Evolutionary conservation across 2,329 filamentous ascomycete species (phyloP), one percentile per base, ranked within the genome.

Genomic region (Curvularia hawaiiensis): DNA sequence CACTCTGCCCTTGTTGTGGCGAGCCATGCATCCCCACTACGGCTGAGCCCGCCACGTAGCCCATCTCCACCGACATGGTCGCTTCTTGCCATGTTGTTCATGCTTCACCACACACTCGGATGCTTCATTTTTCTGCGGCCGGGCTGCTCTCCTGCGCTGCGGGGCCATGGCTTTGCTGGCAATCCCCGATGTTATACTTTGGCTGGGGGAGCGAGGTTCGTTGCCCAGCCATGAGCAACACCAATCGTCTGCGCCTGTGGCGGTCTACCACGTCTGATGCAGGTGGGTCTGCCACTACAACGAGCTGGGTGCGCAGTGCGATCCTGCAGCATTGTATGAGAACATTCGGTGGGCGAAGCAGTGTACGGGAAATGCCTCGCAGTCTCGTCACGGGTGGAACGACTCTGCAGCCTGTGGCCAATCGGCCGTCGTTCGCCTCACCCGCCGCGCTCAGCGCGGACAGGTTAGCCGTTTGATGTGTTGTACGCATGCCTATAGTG

Each of bases 211-310:
- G 40, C 20, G 44, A 48, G 53, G 47, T 50, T 57, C 50, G 20
- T 22, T 54, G 48, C 45, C 28, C n/a, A 49, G 40, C 26, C 50
- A 43, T 26, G 45, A 45, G 52, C 45, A 39, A 50, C 48, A 47
- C 55, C 53, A 48, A 33, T 49, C 39, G 51, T 50, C 18, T 38
- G 45, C 28, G 39, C 51, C 55, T 58, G 35, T 51, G 44, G 54
- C 54, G 44, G 54, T 57, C 54, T 53, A 57, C 54, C 54, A 57
- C 54, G 54, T 57, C 54, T 43, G 54, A 57, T 53, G 44, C 38
- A 24, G 26, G 54, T 53, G 54, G 54, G 54, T 53, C 54, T 53
- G 54, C 54, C 51, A 57, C 51, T 50, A 53, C 50, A 53, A 53
- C 12, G 31, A 47, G 54, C 54, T 53, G 38, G 54, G 54, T 38